These are phyloP conservation scores for Gymnopilus junonius DNA, from an alignment of 768 basidiomycete species.

Conservation along the genomic window DNA sequence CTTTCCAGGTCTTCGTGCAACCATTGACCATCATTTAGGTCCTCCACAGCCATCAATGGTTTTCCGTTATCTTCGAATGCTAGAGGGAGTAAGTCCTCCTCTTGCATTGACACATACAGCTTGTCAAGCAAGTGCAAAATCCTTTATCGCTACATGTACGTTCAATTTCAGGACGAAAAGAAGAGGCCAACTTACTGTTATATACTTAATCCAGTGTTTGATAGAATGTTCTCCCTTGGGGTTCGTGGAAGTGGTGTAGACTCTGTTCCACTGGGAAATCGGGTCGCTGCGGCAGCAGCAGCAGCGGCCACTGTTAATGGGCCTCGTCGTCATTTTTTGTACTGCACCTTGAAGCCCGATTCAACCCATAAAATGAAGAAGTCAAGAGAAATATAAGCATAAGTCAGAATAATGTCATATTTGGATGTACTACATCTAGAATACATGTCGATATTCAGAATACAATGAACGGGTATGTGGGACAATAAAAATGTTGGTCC, in stretches of 20 bases:
- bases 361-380: slow-evolving; percentile 44
- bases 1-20: not conserved
- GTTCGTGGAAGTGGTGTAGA: slow-evolving; percentile 78
- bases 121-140: slow-evolving; percentile 89
- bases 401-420: not conserved
- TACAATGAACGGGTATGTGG: not conserved
- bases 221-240: slow-evolving; percentile 88
- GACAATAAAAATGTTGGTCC: slow-evolving; percentile 7
- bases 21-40: slow-evolving; percentile 41
- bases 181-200: slow-evolving; percentile 6
- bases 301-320: slow-evolving; percentile 67
- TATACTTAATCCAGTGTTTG: slow-evolving; percentile 63
- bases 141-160: slow-evolving; percentile 82
- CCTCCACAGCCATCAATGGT: slow-evolving; percentile 93
- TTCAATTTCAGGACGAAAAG: slow-evolving; percentile 27
- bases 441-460: slow-evolving; percentile 3
- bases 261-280: slow-evolving; percentile 59
- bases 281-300: slow-evolving; percentile 68
- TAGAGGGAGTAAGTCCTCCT: slow-evolving; percentile 91
- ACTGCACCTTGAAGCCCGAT: slow-evolving; percentile 76
- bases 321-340: slow-evolving; percentile 84
- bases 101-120: slow-evolving; percentile 83
- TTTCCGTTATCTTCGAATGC: slow-evolving; percentile 86
- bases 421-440: slow-evolving; percentile 4
- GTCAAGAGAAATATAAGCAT: slow-evolving; percentile 26